Evolutionary conservation across 2,329 filamentous ascomycete genomes (phyloP).

Genomic region (Aureobasidium mangrovei): DNA sequence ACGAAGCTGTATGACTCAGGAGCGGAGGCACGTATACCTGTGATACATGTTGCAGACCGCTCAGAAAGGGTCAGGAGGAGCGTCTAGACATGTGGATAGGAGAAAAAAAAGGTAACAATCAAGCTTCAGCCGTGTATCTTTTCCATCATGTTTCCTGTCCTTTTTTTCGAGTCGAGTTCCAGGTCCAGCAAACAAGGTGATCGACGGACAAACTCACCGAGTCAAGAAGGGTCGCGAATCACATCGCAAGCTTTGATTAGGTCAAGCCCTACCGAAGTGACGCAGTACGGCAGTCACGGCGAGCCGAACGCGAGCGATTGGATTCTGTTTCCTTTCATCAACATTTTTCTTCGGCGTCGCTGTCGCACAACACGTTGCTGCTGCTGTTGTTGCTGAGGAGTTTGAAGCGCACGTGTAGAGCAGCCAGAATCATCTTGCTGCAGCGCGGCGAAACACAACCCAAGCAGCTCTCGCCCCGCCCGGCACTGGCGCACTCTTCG

Average conservation of each 20-base stretch:
- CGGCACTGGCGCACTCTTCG: conserved; percentile 18
- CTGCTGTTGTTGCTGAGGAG: conserved; percentile 5
- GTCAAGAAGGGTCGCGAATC: background rate
- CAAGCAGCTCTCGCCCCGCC: background rate
- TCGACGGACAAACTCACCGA: background rate
- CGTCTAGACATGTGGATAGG: background rate
- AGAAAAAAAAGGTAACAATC: background rate
- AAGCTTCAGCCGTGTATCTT: background rate
- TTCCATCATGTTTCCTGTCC: background rate
- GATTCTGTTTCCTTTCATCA: conserved; percentile 7
- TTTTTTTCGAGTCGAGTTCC: background rate
- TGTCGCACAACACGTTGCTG: conserved; percentile 5
- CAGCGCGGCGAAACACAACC: background rate
- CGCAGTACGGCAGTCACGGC: conserved; percentile 5
- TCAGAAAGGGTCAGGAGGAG: background rate
- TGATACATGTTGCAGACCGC: background rate
- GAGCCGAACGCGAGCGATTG: conserved; percentile 9
- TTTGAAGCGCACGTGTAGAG: conserved; percentile 1
- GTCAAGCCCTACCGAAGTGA: conserved; percentile 9
- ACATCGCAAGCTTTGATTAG: conserved; percentile 2
- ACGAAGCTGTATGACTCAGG: conserved; percentile 4
- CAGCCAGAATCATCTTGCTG: conserved; percentile 1
- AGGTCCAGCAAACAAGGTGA: no score
- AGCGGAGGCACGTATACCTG: background rate
- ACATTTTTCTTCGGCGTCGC: conserved; percentile 8